Percentiles rank a stretch among this genome's conserved stretches.
Evolutionary conservation across 768 basidiomycete genomes (phyloP).

Genomic region (Tephrocybe sp.): DNA sequence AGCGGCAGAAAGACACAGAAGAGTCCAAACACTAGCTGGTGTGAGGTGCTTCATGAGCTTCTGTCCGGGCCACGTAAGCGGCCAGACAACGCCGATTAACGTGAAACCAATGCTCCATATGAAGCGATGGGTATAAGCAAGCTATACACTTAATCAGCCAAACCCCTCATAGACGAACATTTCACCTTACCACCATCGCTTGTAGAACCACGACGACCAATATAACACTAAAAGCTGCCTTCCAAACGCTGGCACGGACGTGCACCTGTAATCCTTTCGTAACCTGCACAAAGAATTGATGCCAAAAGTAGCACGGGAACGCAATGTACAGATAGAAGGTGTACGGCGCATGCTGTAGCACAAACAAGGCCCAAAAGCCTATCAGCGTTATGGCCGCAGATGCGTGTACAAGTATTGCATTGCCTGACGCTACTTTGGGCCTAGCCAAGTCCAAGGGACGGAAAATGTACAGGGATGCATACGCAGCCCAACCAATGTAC

Average conservation of each 20-base stretch:
- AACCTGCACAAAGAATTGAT: conserved; percentile 39
- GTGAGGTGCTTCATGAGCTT: conserved; percentile 21
- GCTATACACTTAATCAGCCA: conserved; percentile 30
- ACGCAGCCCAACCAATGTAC: conserved; percentile 78
- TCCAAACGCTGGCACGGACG: conserved; percentile 4
- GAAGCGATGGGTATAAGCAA: conserved; percentile 66
- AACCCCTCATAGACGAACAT: not conserved
- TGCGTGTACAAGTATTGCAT: conserved; percentile 9
- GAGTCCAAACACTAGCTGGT: conserved; percentile 39
- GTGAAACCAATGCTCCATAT: conserved; percentile 72
- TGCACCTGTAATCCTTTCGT: conserved; percentile 14
- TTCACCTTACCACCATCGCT: conserved; percentile 65
- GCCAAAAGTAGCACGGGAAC: conserved; percentile 81
- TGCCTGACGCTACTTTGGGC: not conserved
- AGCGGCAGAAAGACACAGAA: conserved; percentile 49
- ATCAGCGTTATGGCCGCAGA: conserved; percentile 24
- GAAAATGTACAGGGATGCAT: conserved; percentile 56
- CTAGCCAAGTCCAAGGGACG: conserved; percentile 30
- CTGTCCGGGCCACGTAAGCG: conserved; percentile 47
- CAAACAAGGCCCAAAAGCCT: conserved; percentile 49
- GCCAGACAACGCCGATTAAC: conserved; percentile 65
- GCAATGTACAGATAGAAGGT: conserved; percentile 73
- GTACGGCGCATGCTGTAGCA: conserved; percentile 62
- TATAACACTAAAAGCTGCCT: conserved; percentile 21
- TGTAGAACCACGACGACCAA: conserved; percentile 46